Evolutionary conservation across 768 basidiomycete genomes (phyloP).

Genomic region (Multifurca ochricompacta): DNA sequence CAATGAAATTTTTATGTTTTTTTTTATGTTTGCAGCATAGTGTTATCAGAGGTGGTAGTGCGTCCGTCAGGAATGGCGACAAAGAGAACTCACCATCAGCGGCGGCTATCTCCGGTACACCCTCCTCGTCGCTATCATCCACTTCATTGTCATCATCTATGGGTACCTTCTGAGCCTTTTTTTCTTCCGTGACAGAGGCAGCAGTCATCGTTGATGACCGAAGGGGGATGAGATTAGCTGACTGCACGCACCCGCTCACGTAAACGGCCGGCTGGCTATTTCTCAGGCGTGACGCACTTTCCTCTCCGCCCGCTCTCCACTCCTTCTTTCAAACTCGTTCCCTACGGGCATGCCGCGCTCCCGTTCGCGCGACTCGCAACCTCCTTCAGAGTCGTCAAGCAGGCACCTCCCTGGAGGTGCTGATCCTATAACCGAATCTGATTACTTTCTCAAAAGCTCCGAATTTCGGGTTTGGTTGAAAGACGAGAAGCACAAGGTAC

Average conservation of each 20-base stretch:
- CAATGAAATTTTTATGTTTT: not conserved
- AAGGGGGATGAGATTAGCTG: not conserved
- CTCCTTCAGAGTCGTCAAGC: constrained; percentile 6
- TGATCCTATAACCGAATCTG: constrained; percentile 65
- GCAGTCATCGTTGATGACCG: constrained; percentile 10
- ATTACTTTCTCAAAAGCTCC: constrained; percentile 83
- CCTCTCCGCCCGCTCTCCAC: no score
- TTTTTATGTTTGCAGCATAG: not conserved
- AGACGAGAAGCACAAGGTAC: constrained; percentile 55
- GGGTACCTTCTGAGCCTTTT: constrained; percentile 14
- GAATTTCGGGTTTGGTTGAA: constrained; percentile 88
- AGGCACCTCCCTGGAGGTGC: constrained; percentile 45
- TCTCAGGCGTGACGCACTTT: not conserved
- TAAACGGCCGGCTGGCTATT: not conserved
- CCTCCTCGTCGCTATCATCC: constrained; percentile 31
- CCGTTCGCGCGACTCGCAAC: constrained; percentile 9
- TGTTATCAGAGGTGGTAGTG: not conserved
- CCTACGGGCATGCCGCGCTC: constrained; percentile 14
- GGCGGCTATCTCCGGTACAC: constrained; percentile 23
- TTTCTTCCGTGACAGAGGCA: constrained; percentile 12
- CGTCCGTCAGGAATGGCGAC: not conserved
- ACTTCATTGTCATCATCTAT: constrained; percentile 23
- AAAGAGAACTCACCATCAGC: constrained; percentile 28
- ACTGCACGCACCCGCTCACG: constrained; percentile 1
- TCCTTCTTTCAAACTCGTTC: not conserved